Percentiles rank a stretch among this genome's conserved stretches.
phyloP scores from a whole-genome alignment of 768 basidiomycete species.

The Leucosporidium scottii region DNA sequence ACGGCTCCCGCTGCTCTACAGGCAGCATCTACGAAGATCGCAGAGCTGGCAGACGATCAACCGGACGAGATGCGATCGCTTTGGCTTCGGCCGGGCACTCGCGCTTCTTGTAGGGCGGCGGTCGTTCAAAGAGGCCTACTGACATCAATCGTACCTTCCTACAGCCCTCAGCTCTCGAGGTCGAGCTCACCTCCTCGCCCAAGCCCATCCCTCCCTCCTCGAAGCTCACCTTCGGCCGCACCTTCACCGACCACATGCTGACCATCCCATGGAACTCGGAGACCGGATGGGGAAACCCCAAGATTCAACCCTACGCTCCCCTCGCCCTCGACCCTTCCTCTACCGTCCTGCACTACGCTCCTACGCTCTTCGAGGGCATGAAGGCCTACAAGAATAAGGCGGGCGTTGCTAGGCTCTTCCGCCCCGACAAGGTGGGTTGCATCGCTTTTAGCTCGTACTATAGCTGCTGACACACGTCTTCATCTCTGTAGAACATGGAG shows the following conservation, averaged over 20 bases:
- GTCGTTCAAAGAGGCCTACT: not conserved
- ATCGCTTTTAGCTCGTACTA: not conserved
- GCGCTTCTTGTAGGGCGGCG: not conserved
- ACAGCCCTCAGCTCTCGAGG: constrained; percentile 26
- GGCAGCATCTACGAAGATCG: not conserved
- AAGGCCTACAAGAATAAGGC: constrained; percentile 74
- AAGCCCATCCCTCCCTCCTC: constrained; percentile 59
- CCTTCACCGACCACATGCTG: constrained; percentile 50
- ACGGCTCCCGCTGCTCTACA: not conserved
- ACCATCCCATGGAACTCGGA: constrained; percentile 53
- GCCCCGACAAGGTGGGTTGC: constrained; percentile 56
- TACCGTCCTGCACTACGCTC: constrained; percentile 88
- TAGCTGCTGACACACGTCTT: not conserved
- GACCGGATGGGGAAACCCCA: constrained; percentile 73
- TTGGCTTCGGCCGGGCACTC: not conserved
- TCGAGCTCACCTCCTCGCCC: constrained; percentile 45
- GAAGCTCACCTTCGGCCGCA: constrained; percentile 72
- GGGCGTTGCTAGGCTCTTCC: constrained; percentile 73
- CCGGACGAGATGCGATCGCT: not conserved
- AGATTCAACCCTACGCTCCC: constrained; percentile 76
- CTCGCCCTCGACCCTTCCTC: constrained; percentile 66
- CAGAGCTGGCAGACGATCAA: not conserved
- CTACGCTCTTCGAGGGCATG: constrained; percentile 77
- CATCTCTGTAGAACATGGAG: constrained; percentile 68
- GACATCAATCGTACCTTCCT: not conserved